Conservation (phyloP, 331 rosid species). For the Spiraea crenata region DNA sequence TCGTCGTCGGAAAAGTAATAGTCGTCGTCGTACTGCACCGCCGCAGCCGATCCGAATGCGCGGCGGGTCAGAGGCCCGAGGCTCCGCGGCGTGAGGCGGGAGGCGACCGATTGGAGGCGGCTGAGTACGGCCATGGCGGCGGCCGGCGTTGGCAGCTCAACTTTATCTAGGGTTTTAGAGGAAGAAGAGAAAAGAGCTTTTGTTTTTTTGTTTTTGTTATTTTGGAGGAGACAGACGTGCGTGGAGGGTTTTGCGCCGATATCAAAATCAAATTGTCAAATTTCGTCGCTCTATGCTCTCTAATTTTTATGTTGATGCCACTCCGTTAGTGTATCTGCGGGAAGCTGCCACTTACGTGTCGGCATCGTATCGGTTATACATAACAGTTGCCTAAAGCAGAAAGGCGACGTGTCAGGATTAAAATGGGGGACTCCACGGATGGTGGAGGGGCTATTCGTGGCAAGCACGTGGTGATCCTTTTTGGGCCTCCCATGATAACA, state of each 20-base stretch:
- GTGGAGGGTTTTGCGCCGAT: not conserved
- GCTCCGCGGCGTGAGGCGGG: slow-evolving; percentile 9
- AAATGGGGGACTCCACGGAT: no score
- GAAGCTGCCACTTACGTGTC: not conserved
- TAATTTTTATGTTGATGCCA: not conserved
- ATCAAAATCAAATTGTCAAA: no score
- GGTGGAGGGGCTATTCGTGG: not conserved
- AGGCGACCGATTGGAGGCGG: slow-evolving; percentile 36
- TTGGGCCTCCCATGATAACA: not conserved
- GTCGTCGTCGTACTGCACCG: slow-evolving; percentile 44
- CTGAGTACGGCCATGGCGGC: slow-evolving; percentile 55
- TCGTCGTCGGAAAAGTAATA: slow-evolving; percentile 31
- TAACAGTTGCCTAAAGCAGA: not conserved
- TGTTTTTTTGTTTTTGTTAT: not conserved
- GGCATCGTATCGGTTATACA: not conserved
- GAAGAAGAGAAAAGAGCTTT: not conserved
- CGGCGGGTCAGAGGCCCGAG: slow-evolving; percentile 6
- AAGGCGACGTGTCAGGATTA: not conserved
- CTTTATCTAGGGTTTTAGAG: slow-evolving; percentile 20
- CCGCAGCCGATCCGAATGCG: slow-evolving; percentile 45
- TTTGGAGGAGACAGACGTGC: not conserved
- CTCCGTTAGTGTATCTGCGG: no score
- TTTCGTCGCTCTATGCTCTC: not conserved
- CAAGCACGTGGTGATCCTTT: not conserved
- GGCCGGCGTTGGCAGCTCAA: not conserved